These are phyloP conservation scores for Oenanthe sinensis DNA, from an alignment of 129 eudicot genomes.

Conservation along the genomic window DNA sequence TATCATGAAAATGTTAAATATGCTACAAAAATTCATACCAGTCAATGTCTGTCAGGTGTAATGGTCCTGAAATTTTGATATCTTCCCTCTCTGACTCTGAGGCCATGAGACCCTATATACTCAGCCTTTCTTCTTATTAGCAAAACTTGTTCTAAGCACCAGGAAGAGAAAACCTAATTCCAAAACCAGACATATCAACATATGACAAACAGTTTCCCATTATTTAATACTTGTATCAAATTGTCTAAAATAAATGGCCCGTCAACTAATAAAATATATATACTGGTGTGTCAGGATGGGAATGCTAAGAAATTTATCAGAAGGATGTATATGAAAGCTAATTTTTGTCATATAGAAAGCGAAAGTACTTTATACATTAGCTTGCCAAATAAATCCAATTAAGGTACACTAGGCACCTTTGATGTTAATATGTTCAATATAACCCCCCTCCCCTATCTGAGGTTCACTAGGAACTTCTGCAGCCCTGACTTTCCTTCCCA, in stretches of 20 bases:
- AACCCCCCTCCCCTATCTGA: neutral
- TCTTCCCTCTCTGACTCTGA: slow-evolving; percentile 3
- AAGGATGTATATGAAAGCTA: neutral
- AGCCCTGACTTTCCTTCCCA: neutral
- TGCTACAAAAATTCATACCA: slow-evolving; percentile 12
- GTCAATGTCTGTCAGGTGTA: slow-evolving; percentile 15
- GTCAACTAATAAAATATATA: no score
- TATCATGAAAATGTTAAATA: neutral
- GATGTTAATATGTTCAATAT: neutral
- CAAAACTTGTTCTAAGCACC: neutral
- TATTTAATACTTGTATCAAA: neutral
- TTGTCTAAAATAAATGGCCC: neutral
- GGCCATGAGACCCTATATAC: slow-evolving; percentile 4
- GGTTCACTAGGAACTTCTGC: neutral
- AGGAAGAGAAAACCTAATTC: neutral
- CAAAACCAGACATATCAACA: neutral
- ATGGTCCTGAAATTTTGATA: slow-evolving; percentile 21
- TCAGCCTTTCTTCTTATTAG: slow-evolving; percentile 1
- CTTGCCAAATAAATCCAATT: neutral
- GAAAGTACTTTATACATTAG: neutral
- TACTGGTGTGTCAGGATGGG: neutral
- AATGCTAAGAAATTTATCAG: neutral
- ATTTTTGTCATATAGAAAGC: neutral
- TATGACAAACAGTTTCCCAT: neutral
- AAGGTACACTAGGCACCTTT: neutral